Evolutionary conservation across 192 early-diverging fungal species (phyloP).

Genomic region (Backusella sp.): DNA sequence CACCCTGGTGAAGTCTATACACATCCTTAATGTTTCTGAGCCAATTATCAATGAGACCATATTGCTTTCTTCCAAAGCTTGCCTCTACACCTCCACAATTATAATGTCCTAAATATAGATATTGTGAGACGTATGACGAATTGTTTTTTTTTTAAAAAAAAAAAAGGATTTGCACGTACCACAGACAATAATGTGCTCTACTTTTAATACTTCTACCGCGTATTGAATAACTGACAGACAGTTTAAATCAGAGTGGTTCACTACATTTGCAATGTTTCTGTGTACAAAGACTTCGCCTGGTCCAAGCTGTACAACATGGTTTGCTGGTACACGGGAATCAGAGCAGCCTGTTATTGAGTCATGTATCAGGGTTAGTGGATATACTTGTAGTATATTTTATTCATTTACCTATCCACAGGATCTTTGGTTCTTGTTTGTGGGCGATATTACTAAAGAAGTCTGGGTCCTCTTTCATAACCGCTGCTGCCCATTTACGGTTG

Average conservation of each 20-base stretch:
- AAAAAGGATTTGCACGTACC: conserved; percentile 44
- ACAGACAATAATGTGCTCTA: conserved; percentile 92
- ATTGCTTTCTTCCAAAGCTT: conserved; percentile 56
- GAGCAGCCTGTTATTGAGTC: conserved; percentile 65
- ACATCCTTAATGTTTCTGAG: conserved; percentile 84
- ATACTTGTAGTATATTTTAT: background rate
- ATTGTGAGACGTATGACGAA: background rate
- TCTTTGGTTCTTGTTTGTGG: conserved; percentile 74
- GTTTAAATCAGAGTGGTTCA: conserved; percentile 80
- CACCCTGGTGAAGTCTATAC: conserved; percentile 55
- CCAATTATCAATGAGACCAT: conserved; percentile 91
- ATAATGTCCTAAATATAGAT: conserved; percentile 50
- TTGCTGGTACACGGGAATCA: conserved; percentile 90
- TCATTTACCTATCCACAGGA: conserved; percentile 78
- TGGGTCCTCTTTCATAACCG: conserved; percentile 58
- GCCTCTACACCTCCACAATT: conserved; percentile 72
- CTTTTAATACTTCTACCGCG: conserved; percentile 87
- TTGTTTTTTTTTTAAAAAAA: background rate
- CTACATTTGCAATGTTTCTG: conserved; percentile 96
- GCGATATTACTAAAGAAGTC: conserved; percentile 73
- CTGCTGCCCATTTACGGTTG: conserved; percentile 64
- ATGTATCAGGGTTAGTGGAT: background rate
- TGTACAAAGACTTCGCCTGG: conserved; percentile 95
- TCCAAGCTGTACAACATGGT: conserved; percentile 62
- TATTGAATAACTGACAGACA: conserved; percentile 88